Evolutionary conservation across 805 yeast genomes (phyloP), one percentile per base, ranked within the genome.

Genomic region (Debaryomyces prosopidis): DNA sequence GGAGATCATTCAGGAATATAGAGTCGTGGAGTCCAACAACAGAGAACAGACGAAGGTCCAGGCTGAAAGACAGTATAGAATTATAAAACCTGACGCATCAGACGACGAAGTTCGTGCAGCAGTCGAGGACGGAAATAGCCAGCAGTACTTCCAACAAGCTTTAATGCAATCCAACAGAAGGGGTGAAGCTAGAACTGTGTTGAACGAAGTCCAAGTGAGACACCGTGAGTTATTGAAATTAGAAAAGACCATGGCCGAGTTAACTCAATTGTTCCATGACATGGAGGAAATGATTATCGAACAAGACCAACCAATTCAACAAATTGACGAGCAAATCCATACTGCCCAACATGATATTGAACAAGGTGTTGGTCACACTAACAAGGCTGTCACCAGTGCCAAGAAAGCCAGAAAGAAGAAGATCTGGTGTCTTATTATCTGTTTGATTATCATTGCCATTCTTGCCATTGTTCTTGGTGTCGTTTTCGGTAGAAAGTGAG

Each of bases 221-320:
- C 98, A 94, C 73, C 85, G 87, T 65, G 98, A 94, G 73, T 82
- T 94, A 61, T 87, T 89, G 73, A 88, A 89, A 75, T 85, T 94
- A 69, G 98, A 92, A 71, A 84, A 89, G 71, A 86, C 96, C 48
- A 90, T 94, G 87, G 89, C 92, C 31, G 99, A 94, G 70, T 81
- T 94, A 69, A 88, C 95, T 35, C 96, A 89, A 73, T 80, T 94
- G 65, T 90, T 94, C 76, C 87, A 86, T 60, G 98, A 94, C 65
- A 89, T 94, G 94, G 97, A 94, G 71, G 88, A 88, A 62, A 76
- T 94, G 70, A 97, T 92, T 39, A 89, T 92, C 55, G 96, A 91
- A 71, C 98, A 94, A 74, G 96, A 91, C 68, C 89, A 82, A 56
- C 83, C 86, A 50, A 84, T 94, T 54, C 87, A 85, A 62, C 87